Evolutionary conservation across 768 basidiomycete species (phyloP), one percentile per base, ranked within the genome.

Genomic region (Hericium rajendrae): DNA sequence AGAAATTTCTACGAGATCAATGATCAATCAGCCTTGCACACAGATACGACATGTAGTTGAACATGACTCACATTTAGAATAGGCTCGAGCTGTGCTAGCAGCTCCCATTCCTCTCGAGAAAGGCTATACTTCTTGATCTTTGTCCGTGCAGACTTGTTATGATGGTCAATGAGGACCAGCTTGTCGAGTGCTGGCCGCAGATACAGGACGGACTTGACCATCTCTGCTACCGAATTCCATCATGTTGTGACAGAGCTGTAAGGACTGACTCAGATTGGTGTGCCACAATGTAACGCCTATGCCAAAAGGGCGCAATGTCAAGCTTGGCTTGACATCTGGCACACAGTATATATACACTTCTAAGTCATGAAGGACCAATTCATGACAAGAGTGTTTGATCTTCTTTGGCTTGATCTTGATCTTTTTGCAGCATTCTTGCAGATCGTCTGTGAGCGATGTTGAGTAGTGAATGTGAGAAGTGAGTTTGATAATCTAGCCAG

Each of bases 181-280:
- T 37, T 51, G n/a, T 54, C 59, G 26, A 67, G 55, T 9, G 63
- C 60, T 1, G 37, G 18, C 3, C 57, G 40, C 20, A 69, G 59
- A 2, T 62, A 18, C 9, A 65, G 53, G 2, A 56, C 58, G 15
- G 60, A 55, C 13, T 48, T 40, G 39, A 69, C 49, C 16, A 62
- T 60, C 26, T 58, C 18, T 1, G 66, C 46, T 11, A 65, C 60
- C 9, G 59, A 62, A 54, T 68, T 69, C 67, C 68, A 69, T 1
- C 62, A 56, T 3, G 67, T 67, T 5, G 63, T 13, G 6, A 68
- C 63, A 10, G 63, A n/a, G 5, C 59, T n/a, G n/a, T n/a, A n/a
- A n/a, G n/a, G n/a, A n/a, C n/a, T n/a, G n/a, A n/a, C n/a, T n/a
- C n/a, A n/a, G n/a, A n/a, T n/a, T n/a, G n/a, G n/a, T n/a, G n/a